Base-by-base conservation (phyloP, 2,329 filamentous ascomycete genomes). In the Colletotrichum australisinense region DNA sequence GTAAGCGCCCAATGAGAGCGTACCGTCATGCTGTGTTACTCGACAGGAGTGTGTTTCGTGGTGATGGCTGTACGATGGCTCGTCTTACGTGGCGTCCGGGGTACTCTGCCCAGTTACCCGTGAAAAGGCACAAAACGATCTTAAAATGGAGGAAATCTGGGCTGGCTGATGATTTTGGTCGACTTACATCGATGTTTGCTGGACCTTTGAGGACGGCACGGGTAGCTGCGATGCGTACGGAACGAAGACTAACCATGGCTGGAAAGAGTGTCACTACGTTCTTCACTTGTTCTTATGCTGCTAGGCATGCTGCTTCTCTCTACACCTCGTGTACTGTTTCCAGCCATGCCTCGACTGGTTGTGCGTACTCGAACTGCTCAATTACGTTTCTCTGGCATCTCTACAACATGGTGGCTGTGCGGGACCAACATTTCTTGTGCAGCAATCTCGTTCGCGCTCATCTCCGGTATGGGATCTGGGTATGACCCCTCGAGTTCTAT, bases 401-500 rank as follows among this genome's bases (percentile, higher is more conserved):
- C 62, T 55, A 32, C 62, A 30, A 38, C 26, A 2, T 64, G 46
- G 2, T 8, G 30, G 4, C 30, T 32, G 22, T 55, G 12, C 24
- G 49, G n/a, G 22, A 26, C n/a, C 8, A 9, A 5, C 38, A 67
- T 14, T 14, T 67, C 30, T 1, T 59, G 62, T 2, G 67, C 55
- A 7, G 62, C 11, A 4, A 67, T n/a, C 35, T 70, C 67, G 12
- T 70, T 53, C 5, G 12, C 42, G 8, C 53, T 30, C 30, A 70
- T 28, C 24, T 59, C 62, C 2, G 55, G 30, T 9, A 26, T 1
- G 1, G 16, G 7, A 14, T 42, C 9, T 5, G 53, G 62, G n/a
- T 57, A 59, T 2, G 62, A 66, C 12, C 53, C 38, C 53, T 69
- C 62, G 22, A 66, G 16, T 16, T 59, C 67, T 19, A 28, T 5